Base-by-base conservation (phyloP, 495 filamentous ascomycete species). In the Astrothelium subdiscretum region DNA sequence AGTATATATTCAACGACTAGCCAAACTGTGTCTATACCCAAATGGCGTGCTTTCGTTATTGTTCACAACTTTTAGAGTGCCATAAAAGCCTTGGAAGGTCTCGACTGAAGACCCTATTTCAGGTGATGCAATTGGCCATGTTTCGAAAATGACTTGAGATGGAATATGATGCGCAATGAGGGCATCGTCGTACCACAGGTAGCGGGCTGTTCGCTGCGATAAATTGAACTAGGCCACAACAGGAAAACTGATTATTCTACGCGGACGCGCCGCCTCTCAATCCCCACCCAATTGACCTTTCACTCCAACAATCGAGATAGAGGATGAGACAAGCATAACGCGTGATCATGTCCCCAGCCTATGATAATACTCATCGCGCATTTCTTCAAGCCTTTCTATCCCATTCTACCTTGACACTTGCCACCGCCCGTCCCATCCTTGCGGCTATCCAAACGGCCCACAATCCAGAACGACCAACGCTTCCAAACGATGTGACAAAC, bases 321-420 rank as follows among this genome's bases (percentile, higher is more conserved):
- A 10, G 42, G 3, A 48, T n/a, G 42, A 48, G 18, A 20, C 5
- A 3, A 20, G 8, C 20, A 10, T 8, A 8, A 20, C 42, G 11
- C 3, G 20, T 3, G 42, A n/a, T 26, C n/a, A 54, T 29, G 48
- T 8, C 48, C 2, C 24, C 48, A 15, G 43, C 11, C 24, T 76
- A 75, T 67, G 75, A 84, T 71, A 82, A 96, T 69, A 78, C 79
- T 67, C 89, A 97, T 72, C 88, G 90, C 52, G 91, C 92, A n/a
- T 96, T 98, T 69, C 76, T 97, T 0, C 94, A 98, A 77, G 89
- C 87, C 64, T 88, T 98, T 69, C 82, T 97, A 71, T 84, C 87
- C 2, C 84, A 85, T 20, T 85, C 86, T 8, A 81, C 83, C 26
- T 76, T 96, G 71, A 96, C 88, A 5, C 85, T 89, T 65, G 74